Percentiles rank a stretch among this genome's conserved stretches.
These are phyloP conservation scores for Xylaria multiplex DNA, from an alignment of 2,329 filamentous ascomycete species.

Conservation along the genomic window DNA sequence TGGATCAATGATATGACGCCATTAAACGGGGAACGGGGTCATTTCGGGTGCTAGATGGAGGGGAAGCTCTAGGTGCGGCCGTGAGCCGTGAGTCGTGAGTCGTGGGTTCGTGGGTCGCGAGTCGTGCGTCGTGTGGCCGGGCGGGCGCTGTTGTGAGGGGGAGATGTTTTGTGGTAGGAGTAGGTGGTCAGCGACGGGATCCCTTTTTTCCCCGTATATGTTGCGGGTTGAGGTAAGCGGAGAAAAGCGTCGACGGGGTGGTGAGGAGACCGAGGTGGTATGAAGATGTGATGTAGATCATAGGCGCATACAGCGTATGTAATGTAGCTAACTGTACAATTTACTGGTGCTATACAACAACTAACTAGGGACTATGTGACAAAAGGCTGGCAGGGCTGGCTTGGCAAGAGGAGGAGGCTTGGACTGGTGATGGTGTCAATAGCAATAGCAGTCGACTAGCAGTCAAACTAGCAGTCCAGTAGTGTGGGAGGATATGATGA, in stretches of 20 bases:
- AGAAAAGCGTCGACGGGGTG: slow-evolving; percentile 14
- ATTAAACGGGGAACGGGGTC: slow-evolving; percentile 41
- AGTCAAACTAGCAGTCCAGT: neutral
- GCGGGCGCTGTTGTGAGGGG: slow-evolving; percentile 15
- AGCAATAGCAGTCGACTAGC: neutral
- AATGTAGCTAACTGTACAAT: slow-evolving; percentile 11
- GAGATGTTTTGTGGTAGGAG: slow-evolving; percentile 4
- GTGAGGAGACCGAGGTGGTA: slow-evolving; percentile 22
- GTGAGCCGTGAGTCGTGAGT: slow-evolving; percentile 1
- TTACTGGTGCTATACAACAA: neutral
- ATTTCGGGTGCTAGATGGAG: slow-evolving; percentile 37
- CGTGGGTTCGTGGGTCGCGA: slow-evolving; percentile 12
- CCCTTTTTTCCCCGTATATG: neutral
- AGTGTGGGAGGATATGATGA: slow-evolving; percentile 5
- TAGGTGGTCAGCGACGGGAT: slow-evolving; percentile 16
- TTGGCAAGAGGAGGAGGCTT: slow-evolving; percentile 4
- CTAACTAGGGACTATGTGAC: no score
- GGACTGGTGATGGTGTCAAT: neutral
- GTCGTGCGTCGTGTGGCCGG: slow-evolving; percentile 21
- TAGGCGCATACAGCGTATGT: slow-evolving; percentile 19
- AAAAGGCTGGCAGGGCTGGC: neutral
- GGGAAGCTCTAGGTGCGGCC: neutral
- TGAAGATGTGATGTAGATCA: slow-evolving; percentile 19
- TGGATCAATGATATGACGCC: slow-evolving; percentile 44
- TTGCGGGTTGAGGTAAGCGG: slow-evolving; percentile 21